Evolutionary conservation across 2,329 filamentous ascomycete species (phyloP).

Genomic region (Cordyceps cicadae): DNA sequence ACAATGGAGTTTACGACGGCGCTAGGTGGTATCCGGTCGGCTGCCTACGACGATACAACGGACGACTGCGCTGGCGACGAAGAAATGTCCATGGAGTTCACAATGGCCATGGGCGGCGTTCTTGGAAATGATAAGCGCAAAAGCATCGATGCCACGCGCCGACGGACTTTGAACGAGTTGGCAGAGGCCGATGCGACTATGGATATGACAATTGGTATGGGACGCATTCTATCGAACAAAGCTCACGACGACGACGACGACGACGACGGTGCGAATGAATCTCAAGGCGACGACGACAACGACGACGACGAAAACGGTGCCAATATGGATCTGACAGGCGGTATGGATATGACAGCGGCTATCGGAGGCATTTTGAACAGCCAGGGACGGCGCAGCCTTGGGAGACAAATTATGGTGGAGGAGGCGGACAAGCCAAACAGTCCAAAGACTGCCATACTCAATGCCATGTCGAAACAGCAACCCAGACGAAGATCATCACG

Average conservation of each 20-base stretch:
- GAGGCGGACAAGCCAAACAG: conserved; percentile 44
- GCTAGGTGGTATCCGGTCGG: conserved; percentile 8
- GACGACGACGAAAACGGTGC: conserved; percentile 31
- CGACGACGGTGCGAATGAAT: conserved; percentile 28
- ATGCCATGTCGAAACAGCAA: conserved; percentile 18
- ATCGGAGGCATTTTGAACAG: conserved; percentile 52
- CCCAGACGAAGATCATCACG: conserved; percentile 24
- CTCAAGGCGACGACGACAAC: conserved; percentile 49
- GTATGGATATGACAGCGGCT: conserved; percentile 56
- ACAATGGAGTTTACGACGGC: conserved; percentile 11
- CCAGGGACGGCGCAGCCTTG: conserved; percentile 26
- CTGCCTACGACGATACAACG: not conserved
- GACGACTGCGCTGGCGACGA: conserved; percentile 19
- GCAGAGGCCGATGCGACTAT: conserved; percentile 44
- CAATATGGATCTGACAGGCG: conserved; percentile 55
- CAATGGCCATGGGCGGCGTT: conserved; percentile 11
- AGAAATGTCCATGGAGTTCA: conserved; percentile 28
- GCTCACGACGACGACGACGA: conserved; percentile 26
- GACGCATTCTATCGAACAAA: conserved; percentile 48
- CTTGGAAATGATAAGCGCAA: conserved; percentile 6
- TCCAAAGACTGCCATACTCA: conserved; percentile 29
- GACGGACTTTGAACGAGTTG: conserved; percentile 1
- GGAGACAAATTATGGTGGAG: conserved; percentile 51
- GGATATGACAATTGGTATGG: conserved; percentile 76
- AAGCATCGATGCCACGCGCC: conserved; percentile 2